Conservation (phyloP, 345 rosid species). For the Arabis hirsuta region DNA sequence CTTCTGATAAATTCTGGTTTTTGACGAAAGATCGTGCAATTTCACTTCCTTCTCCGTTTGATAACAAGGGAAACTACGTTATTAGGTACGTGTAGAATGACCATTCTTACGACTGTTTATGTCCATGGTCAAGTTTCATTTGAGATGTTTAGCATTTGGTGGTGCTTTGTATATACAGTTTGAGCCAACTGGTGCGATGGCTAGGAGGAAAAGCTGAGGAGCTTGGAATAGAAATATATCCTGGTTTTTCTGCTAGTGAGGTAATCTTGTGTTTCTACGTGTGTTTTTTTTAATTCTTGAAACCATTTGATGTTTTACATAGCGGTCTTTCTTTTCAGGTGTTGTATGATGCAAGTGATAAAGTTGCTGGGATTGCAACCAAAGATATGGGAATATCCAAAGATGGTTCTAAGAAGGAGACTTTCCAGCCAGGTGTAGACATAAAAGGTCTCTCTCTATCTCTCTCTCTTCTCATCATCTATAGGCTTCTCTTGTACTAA, state of each 20-base stretch:
- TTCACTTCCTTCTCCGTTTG: constrained; percentile 88
- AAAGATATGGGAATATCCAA: constrained; percentile 97
- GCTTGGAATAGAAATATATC: constrained; percentile 93
- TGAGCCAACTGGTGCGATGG: constrained; percentile 91
- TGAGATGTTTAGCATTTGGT: constrained; percentile 24
- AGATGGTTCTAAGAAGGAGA: constrained; percentile 88
- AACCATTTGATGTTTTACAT: constrained; percentile 30
- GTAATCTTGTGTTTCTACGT: constrained; percentile 43
- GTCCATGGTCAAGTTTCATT: background rate
- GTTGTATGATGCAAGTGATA: constrained; percentile 62
- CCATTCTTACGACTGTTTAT: background rate
- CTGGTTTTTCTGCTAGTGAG: constrained; percentile 96
- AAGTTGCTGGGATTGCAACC: constrained; percentile 83
- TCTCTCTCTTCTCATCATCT: background rate
- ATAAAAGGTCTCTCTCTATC: constrained; percentile 57
- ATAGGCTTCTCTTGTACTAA: constrained; percentile 12
- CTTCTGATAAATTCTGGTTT: constrained; percentile 89
- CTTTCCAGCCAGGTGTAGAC: constrained; percentile 81
- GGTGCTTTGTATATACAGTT: constrained; percentile 51
- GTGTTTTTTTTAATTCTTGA: background rate
- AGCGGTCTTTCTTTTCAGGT: constrained; percentile 53
- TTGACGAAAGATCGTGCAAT: constrained; percentile 75
- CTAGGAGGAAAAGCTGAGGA: constrained; percentile 95
- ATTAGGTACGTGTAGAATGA: constrained; percentile 59
- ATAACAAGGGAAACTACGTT: constrained; percentile 87